Evolutionary conservation across 495 filamentous ascomycete genomes (phyloP).

Genomic region (Podospora tetraspora): DNA sequence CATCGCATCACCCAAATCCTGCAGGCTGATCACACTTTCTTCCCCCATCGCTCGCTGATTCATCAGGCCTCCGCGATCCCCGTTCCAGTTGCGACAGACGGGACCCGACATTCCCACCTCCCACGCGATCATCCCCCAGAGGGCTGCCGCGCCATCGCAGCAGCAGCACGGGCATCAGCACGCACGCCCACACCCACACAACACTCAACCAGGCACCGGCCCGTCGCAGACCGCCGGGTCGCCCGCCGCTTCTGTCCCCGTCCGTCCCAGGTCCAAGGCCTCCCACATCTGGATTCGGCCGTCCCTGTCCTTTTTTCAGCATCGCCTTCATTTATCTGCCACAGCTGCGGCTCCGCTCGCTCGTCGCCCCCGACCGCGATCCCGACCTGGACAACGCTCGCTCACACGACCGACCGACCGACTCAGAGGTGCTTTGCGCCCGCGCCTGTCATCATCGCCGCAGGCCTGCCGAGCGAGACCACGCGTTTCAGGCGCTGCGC

Average conservation of each 20-base stretch:
- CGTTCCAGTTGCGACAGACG: background rate
- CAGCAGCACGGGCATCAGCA: constrained; percentile 1
- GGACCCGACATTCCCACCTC: background rate
- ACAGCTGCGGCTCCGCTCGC: constrained; percentile 12
- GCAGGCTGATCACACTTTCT: constrained; percentile 34
- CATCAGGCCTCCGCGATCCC: constrained; percentile 17
- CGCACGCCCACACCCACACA: background rate
- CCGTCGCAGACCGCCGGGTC: constrained; percentile 15
- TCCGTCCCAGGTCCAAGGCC: constrained; percentile 5
- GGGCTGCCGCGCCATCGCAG: constrained; percentile 6
- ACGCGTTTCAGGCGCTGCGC: constrained; percentile 9
- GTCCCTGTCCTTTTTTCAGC: constrained; percentile 4
- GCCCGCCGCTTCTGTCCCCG: background rate
- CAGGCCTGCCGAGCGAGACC: constrained; percentile 13
- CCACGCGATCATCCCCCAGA: background rate
- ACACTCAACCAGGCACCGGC: constrained; percentile 1
- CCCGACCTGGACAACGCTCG: background rate
- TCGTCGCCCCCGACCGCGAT: constrained; percentile 4
- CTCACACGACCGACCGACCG: background rate
- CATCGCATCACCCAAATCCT: constrained; percentile 26
- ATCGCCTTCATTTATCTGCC: constrained; percentile 23
- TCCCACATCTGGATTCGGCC: constrained; percentile 4
- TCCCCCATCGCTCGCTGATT: constrained; percentile 20
- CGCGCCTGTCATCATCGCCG: constrained; percentile 1
- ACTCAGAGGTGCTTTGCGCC: background rate